Conservation (phyloP, 306 rosid species). For the Mimosa pudica region DNA sequence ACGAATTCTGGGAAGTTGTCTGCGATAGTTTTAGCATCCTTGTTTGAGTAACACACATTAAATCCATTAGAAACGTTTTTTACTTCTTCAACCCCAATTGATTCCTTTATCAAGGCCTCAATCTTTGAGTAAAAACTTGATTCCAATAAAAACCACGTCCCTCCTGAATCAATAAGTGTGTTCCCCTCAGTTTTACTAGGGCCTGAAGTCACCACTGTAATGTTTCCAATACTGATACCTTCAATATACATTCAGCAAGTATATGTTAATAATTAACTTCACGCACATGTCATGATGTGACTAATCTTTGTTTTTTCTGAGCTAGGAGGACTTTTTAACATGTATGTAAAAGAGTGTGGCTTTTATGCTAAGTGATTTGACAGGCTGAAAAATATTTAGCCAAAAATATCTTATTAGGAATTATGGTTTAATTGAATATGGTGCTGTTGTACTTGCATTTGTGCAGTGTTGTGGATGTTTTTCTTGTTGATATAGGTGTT, state of each 20-base stretch:
- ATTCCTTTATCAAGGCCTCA: not conserved
- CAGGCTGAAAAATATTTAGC: no score
- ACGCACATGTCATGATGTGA: no score
- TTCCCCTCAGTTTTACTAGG: not conserved
- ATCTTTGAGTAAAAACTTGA: not conserved
- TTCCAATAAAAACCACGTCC: not conserved
- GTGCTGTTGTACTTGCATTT: no score
- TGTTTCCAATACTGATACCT: slow-evolving; percentile 8
- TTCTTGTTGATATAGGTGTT: no score
- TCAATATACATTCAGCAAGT: not conserved
- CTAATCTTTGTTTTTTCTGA: no score
- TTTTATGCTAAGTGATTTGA: no score
- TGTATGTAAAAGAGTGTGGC: no score
- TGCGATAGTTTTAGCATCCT: not conserved
- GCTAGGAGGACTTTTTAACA: no score
- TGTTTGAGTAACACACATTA: not conserved
- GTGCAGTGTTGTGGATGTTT: no score
- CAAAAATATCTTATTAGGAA: no score
- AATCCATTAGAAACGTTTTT: not conserved
- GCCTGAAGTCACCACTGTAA: not conserved
- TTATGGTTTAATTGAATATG: no score
- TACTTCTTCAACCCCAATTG: not conserved
- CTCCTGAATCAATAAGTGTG: slow-evolving; percentile 22
- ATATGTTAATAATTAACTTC: no score
- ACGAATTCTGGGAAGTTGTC: not conserved